Evolutionary conservation across 148 eudicot genomes (phyloP), one percentile per base, ranked within the genome.

Genomic region (Chenopodium berlandieri): DNA sequence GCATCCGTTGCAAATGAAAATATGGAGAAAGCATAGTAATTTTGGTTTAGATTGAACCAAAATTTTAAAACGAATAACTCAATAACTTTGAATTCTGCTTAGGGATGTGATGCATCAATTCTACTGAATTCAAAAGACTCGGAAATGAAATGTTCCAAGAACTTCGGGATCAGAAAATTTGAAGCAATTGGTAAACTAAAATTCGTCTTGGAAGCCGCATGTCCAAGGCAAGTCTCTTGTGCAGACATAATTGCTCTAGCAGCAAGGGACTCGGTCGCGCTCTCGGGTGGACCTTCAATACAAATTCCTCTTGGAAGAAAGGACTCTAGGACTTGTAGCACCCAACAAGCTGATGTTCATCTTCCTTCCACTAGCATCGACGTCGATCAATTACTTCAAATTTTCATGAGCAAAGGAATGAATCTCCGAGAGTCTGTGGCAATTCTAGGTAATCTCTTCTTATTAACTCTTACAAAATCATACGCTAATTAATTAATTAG

Each of bases 91-190:
- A 40, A 40, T 40, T 40, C 8, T 6, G 8, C 6, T 40, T 40
- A 91, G 94, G 94, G 91, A 20, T 91, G 94, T 70, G 94, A 91
- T 87, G 94, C 90, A 27, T 91, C 94, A 6, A 91, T 91, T 34
- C 87, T 91, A 7, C 69, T 88, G 1, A 82, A 84, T 71, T 69
- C 87, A 11, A 27, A 27, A 8, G 72, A 71, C 31, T 75, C 88
- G 0, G 94, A 91, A 77, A 81, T 88, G 60, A 74, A 30, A 13
- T 87, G 91, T 20, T 14, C 81, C 7, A 86, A 78, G 54, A 91
- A 90, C 75, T 90, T 87, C 17, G 92, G 90, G n/a, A 82, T 90
- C 71, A 62, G 88, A 50, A 90, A 90, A 64, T 80, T 83, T 11
- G 91, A 88, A 46, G 71, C 73, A 16, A 87, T 90, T 14, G 58